Evolutionary conservation across 371 early-diverging fungal genomes (phyloP), one percentile per base, ranked within the genome.

Genomic region (Chytridium lagenaria): DNA sequence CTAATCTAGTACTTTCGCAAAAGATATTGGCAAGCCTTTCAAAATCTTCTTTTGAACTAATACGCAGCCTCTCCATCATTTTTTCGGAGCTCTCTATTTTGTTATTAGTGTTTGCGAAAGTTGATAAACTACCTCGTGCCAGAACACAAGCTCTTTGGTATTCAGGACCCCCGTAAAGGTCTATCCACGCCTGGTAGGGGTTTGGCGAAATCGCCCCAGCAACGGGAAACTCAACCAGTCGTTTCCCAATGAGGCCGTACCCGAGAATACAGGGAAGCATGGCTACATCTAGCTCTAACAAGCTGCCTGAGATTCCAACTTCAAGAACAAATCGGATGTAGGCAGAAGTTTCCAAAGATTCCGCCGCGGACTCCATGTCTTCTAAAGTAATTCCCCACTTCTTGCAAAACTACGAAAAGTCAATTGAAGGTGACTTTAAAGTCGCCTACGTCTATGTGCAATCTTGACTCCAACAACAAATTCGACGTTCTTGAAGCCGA

Each of bases 261-360:
- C 94, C 94, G 34, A 94, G 70, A 40, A 93, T 75, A 66, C 94
- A 94, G 15, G 94, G 92, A 0, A 90, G 89, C 80, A 94, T 88
- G 23, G 93, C 93, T n/a, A 89, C 87, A 31, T 89, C 88, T 55
- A 94, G 84, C 67, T 94, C 93, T 2, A 94, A 74, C 39, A 87
- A 75, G 72, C 91, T 92, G n/a, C 93, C 93, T 38, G 70, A 51
- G 69, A 72, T 75, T 71, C 91, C 93, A 49, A 88, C 88, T 37
- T 94, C 94, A 31, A 93, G 74, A 3, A 93, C 90, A 76, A 86
- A 94, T 12, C 94, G 89, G 0, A 93, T 93, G 80, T 94, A 94
- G 0, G 94, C 92, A 1, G 92, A 84, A 68, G 90, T 93, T 44
- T 86, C 87, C n/a, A 86, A 85, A 68, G 92, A 91, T 78, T 93